Evolutionary conservation across 495 filamentous ascomycete species (phyloP).

Genomic region (Annulohypoxylon bovei): DNA sequence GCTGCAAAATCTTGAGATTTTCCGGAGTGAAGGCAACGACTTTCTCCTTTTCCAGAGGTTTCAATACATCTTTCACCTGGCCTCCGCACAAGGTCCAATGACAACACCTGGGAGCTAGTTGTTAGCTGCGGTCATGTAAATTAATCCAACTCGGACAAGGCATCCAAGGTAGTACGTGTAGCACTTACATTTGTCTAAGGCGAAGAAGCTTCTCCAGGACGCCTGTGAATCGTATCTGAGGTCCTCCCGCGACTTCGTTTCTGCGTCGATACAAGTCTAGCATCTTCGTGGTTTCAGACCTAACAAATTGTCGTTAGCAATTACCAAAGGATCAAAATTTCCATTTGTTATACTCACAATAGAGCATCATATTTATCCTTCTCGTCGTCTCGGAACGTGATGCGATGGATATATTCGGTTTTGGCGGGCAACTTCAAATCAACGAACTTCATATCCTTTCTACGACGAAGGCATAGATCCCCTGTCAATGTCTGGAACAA

Average conservation of each 20-base stretch:
- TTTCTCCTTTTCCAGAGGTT: constrained; percentile 70
- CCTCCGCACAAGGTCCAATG: constrained; percentile 85
- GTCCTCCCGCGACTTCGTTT: constrained; percentile 39
- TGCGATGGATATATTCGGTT: constrained; percentile 80
- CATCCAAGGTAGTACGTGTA: not conserved
- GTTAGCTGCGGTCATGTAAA: constrained; percentile 20
- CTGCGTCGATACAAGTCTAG: constrained; percentile 66
- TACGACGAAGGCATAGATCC: constrained; percentile 83
- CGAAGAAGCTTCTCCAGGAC: constrained; percentile 86
- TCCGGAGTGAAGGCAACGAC: constrained; percentile 77
- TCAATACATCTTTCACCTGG: constrained; percentile 74
- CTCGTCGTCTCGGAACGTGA: constrained; percentile 81
- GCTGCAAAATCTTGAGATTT: constrained; percentile 77
- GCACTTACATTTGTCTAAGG: constrained; percentile 72
- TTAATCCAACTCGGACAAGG: not conserved
- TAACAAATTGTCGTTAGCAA: constrained; percentile 47
- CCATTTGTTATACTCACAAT: constrained; percentile 54
- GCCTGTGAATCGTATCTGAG: constrained; percentile 66
- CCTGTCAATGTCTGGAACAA: constrained; percentile 81
- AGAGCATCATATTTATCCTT: constrained; percentile 82
- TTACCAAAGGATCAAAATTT: not conserved
- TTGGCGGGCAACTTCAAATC: constrained; percentile 82
- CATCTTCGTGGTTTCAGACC: constrained; percentile 77
- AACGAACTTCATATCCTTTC: constrained; percentile 91
- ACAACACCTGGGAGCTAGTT: constrained; percentile 63